Percentiles rank a stretch among this genome's conserved stretches.
Evolutionary conservation across 805 yeast genomes (phyloP).

Genomic region (Candida boleticola): DNA sequence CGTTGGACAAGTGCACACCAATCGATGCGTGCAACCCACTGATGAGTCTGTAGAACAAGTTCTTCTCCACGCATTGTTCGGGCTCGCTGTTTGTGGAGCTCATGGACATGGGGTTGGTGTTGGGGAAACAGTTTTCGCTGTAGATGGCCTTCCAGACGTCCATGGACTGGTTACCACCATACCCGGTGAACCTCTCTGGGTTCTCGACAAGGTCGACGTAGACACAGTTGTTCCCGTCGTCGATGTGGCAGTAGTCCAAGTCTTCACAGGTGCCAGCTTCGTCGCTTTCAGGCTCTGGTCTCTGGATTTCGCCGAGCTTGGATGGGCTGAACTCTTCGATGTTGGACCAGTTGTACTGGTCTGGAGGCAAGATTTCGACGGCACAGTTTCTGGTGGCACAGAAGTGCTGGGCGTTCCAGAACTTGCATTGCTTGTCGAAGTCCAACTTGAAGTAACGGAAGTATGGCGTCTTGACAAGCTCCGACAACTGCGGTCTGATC

Average conservation of each 20-base stretch:
- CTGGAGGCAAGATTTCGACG: constrained; percentile 67
- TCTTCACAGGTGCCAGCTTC: constrained; percentile 36
- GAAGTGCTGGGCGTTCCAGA: constrained; percentile 77
- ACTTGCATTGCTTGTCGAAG: constrained; percentile 79
- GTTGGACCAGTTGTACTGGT: constrained; percentile 57
- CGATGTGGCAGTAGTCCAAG: constrained; percentile 68
- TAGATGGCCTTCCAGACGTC: constrained; percentile 93
- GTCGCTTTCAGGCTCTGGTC: constrained; percentile 13
- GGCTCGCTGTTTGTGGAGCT: constrained; percentile 27
- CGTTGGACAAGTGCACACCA: constrained; percentile 88
- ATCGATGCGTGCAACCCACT: constrained; percentile 96
- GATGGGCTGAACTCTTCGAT: constrained; percentile 69
- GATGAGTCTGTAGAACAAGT: constrained; percentile 79
- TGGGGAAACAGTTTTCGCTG: constrained; percentile 83
- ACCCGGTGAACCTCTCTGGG: constrained; percentile 96
- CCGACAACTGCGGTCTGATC: constrained; percentile 48
- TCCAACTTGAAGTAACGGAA: constrained; percentile 87
- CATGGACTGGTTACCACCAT: constrained; percentile 87
- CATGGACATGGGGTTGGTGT: constrained; percentile 38
- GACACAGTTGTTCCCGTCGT: constrained; percentile 66
- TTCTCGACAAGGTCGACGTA: constrained; percentile 83
- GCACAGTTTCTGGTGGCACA: constrained; percentile 90
- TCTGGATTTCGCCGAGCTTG: constrained; percentile 51
- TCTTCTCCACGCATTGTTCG: constrained; percentile 75
- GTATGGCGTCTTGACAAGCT: constrained; percentile 70